Base-by-base conservation (phyloP, 106 monocot species). In the Allium sativum region DNA sequence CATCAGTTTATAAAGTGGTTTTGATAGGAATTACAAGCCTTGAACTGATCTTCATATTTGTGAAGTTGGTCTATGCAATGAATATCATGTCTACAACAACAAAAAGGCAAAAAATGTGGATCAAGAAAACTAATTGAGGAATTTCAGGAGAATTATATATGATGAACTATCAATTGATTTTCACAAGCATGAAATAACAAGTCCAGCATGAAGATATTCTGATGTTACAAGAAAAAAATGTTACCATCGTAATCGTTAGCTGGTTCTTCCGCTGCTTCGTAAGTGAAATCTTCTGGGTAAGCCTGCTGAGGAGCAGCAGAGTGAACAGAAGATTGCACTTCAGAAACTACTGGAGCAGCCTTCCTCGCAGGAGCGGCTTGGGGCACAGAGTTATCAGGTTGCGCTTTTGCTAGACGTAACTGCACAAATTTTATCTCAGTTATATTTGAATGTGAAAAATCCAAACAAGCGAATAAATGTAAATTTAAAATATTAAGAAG, bases 231-330 rank as follows among this genome's bases (percentile, higher is more conserved):
- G 7, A 45, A 62, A 44, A 48, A 12, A 19, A 47, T 62, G 88
- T 88, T 84, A 79, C 88, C 84, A 68, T 88, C 87, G 31, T 93
- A 84, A 9, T 54, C 46, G 22, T 44, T 55, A 4, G 48, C 14
- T 62, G 48, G 46, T 10, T 89, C 87, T 31, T 79, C 81, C 11
- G 42, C 71, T 12, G 58, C 43, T 44, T 84, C 89, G 1, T 54
- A 56, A 16, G 11, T 75, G 12, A 31, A 31, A 8, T 16, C 55
- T 42, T 65, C 20, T 64, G 75, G 62, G 46, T 47, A 66, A 16
- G 70, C 51, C 16, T 83, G 81, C 54, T 74, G 70, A 7, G 71
- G 12, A 45, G 57, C 46, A 62, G 57, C 18, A 15, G 65, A 72
- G 10, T 66, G 12, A 44, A 53, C 46, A 62, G 56, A 18, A 15